Conservation (phyloP, 2,329 filamentous ascomycete species). For the Aspergillus tubingensis region DNA sequence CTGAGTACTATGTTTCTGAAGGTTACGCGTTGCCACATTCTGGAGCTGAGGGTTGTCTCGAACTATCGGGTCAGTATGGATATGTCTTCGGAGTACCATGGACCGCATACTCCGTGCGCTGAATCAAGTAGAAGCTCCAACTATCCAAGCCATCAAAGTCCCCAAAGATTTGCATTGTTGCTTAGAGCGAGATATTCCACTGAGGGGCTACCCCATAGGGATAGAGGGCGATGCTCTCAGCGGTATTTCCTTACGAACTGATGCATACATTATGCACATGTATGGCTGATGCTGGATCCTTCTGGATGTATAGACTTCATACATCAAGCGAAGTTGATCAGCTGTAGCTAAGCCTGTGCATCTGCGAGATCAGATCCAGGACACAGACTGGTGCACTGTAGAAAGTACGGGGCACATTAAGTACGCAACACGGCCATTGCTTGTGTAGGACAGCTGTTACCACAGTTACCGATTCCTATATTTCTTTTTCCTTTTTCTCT, state of each 20-base stretch:
- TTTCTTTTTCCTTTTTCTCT: background rate
- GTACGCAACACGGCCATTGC: background rate
- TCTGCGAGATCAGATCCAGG: conserved; percentile 11
- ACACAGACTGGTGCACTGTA: background rate
- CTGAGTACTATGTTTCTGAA: background rate
- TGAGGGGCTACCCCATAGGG: background rate
- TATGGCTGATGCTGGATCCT: background rate
- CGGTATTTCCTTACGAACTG: background rate
- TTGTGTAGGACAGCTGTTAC: background rate
- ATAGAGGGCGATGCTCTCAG: background rate
- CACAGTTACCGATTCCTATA: background rate
- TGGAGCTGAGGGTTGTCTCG: background rate
- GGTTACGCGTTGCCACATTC: background rate
- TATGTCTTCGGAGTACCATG: background rate
- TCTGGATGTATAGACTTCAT: background rate
- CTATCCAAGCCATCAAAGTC: too few species aligned
- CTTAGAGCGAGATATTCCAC: background rate
- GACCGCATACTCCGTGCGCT: background rate
- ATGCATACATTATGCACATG: background rate
- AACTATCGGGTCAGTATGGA: background rate
- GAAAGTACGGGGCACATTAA: background rate
- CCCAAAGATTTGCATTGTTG: background rate
- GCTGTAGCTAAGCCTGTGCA: conserved; percentile 6
- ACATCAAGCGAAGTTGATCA: conserved; percentile 8
- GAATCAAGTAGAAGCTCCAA: too few species aligned